A percentile compares a stretch with the other conserved stretches of the same genome.
Conservation (phyloP, 768 basidiomycete species). For the Omphalotus guepiniiformis region DNA sequence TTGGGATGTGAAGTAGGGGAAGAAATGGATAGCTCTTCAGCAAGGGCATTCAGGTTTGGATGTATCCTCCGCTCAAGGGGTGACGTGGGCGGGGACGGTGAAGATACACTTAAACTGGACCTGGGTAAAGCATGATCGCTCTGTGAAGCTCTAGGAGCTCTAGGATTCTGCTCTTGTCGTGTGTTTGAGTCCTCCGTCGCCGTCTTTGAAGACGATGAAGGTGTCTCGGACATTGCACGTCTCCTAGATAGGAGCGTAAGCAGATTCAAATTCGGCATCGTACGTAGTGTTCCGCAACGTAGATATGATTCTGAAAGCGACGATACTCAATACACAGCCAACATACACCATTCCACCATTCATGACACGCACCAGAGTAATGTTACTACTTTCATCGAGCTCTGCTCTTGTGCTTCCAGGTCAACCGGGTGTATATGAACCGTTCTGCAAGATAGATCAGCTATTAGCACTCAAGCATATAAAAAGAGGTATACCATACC, state of each 20-base stretch:
- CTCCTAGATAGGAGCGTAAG: neutral
- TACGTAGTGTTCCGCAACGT: neutral
- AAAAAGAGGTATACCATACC: too few relatives aligned
- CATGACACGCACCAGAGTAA: neutral
- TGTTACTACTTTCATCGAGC: slow-evolving; percentile 5
- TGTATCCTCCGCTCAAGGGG: slow-evolving; percentile 7
- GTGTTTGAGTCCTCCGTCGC: neutral
- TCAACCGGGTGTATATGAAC: too few relatives aligned
- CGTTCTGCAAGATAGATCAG: too few relatives aligned
- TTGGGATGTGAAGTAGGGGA: neutral
- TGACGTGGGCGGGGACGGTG: too few relatives aligned
- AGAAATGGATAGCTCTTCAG: neutral
- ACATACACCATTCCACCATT: neutral
- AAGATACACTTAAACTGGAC: neutral
- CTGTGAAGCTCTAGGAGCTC: slow-evolving; percentile 2
- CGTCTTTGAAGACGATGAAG: neutral
- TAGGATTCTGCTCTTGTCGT: neutral
- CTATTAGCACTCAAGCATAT: too few relatives aligned
- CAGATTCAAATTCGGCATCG: slow-evolving; percentile 3
- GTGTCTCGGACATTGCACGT: neutral
- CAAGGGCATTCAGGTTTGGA: slow-evolving; percentile 7
- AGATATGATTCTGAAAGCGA: neutral
- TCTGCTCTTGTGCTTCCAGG: slow-evolving; percentile 1
- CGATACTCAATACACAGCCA: neutral
- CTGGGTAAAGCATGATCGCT: neutral